These are phyloP conservation scores for Penicillium nordicum DNA, from an alignment of 2,329 filamentous ascomycete species.

Conservation along the genomic window DNA sequence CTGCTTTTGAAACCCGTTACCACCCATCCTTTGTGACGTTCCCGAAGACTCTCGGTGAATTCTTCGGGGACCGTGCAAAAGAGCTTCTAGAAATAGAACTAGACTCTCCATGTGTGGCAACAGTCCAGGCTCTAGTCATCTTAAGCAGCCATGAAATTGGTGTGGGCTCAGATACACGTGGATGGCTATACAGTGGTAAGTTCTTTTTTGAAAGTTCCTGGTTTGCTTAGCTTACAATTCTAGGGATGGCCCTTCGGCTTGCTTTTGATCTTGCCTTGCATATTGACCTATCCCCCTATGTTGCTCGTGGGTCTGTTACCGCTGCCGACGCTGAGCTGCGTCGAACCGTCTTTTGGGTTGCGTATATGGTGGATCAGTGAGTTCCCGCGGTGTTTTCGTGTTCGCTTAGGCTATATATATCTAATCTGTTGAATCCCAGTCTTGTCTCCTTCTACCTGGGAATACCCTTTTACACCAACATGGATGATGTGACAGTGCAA, in stretches of 20 bases:
- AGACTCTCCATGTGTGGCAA: constrained; percentile 43
- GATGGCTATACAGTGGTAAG: constrained; percentile 44
- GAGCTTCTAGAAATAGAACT: constrained; percentile 44
- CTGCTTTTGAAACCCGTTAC: constrained; percentile 35
- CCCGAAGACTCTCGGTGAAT: constrained; percentile 37
- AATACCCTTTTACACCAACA: constrained; percentile 35
- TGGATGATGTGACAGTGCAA: constrained; percentile 34
- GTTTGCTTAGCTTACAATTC: background rate
- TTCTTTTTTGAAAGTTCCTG: background rate
- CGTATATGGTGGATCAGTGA: constrained; percentile 32
- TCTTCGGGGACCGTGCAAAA: constrained; percentile 39
- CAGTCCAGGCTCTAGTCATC: constrained; percentile 43
- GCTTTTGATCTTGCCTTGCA: constrained; percentile 37
- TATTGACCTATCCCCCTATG: constrained; percentile 21
- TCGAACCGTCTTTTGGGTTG: constrained; percentile 38
- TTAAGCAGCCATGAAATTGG: constrained; percentile 42
- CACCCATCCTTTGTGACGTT: constrained; percentile 33
- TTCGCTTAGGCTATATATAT: background rate
- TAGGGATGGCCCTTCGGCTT: constrained; percentile 37
- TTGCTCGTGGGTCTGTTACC: constrained; percentile 13
- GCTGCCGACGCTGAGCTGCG: constrained; percentile 25
- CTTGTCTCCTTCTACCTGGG: constrained; percentile 38
- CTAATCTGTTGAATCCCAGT: constrained; percentile 7
- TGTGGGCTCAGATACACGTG: constrained; percentile 37
- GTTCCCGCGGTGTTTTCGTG: background rate